These are phyloP conservation scores for Suillus spraguei DNA, from an alignment of 768 basidiomycete genomes.

Conservation along the genomic window DNA sequence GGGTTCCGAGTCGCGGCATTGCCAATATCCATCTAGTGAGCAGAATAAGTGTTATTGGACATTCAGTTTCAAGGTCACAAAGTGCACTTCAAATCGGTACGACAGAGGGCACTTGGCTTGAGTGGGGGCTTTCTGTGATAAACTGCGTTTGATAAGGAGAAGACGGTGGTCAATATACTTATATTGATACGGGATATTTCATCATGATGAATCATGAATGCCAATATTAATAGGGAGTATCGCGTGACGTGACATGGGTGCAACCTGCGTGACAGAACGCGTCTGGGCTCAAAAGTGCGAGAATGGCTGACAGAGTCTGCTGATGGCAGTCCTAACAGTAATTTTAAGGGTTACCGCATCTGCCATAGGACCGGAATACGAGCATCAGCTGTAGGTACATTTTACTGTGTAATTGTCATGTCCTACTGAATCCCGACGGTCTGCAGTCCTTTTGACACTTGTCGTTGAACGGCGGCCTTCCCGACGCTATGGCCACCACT, in stretches of 20 bases:
- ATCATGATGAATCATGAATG: background rate
- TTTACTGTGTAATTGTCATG: background rate
- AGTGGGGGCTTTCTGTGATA: background rate
- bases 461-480: background rate
- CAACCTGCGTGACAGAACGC: conserved; percentile 3
- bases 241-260: background rate
- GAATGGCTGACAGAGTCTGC: background rate
- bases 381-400: background rate
- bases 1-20: background rate
- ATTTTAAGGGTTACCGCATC: background rate
- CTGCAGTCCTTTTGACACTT: background rate
- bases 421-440: background rate
- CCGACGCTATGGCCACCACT: background rate
- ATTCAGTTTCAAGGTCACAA: background rate
- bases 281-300: conserved; percentile 1
- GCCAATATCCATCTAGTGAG: background rate
- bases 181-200: background rate
- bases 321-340: background rate
- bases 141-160: background rate
- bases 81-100: too few relatives aligned
- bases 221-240: background rate
- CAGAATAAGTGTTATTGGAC: background rate
- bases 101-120: too few relatives aligned
- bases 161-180: background rate
- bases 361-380: background rate